A percentile compares a stretch with the other conserved stretches of the same genome.
Evolutionary conservation across 139 green algal species (phyloP).

Genomic region (Haematococcus sp.): DNA sequence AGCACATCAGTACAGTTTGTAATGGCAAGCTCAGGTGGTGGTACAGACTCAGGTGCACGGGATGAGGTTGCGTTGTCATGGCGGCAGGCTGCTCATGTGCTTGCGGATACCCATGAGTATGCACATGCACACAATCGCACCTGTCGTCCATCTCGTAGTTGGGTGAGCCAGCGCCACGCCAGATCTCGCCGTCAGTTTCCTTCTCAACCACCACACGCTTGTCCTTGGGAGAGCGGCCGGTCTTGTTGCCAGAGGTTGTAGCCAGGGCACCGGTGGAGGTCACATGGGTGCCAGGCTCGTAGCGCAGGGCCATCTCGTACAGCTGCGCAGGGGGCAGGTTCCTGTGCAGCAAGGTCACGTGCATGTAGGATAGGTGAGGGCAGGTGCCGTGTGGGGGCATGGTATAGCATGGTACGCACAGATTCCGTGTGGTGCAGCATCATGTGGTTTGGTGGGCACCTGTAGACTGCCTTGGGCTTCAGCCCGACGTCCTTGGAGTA

Average conservation of each 20-base stretch:
- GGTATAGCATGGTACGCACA: not conserved
- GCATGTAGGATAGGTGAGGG: not conserved
- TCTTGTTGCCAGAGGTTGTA: conserved; percentile 51
- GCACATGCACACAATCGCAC: too few species aligned
- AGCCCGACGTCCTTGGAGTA: conserved; percentile 56
- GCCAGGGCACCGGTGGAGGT: conserved; percentile 68
- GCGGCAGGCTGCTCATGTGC: too few species aligned
- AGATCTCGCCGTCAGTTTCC: conserved; percentile 69
- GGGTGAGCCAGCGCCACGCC: conserved; percentile 59
- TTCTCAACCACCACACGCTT: conserved; percentile 89
- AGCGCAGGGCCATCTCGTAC: conserved; percentile 34
- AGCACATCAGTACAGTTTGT: not conserved
- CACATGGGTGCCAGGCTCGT: conserved; percentile 72
- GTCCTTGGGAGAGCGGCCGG: conserved; percentile 86
- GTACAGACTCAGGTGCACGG: not conserved
- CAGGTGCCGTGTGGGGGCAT: not conserved
- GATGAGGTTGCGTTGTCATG: conserved; percentile 11
- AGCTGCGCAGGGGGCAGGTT: not conserved
- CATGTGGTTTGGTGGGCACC: too few species aligned
- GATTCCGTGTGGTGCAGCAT: too few species aligned
- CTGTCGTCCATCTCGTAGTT: conserved; percentile 33
- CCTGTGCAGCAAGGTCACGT: too few species aligned
- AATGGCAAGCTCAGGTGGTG: not conserved
- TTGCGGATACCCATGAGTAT: too few species aligned
- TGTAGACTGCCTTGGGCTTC: conserved; percentile 71